phyloP scores from a whole-genome alignment of 805 yeast genomes.

The Nakazawaea laoshanensis region DNA sequence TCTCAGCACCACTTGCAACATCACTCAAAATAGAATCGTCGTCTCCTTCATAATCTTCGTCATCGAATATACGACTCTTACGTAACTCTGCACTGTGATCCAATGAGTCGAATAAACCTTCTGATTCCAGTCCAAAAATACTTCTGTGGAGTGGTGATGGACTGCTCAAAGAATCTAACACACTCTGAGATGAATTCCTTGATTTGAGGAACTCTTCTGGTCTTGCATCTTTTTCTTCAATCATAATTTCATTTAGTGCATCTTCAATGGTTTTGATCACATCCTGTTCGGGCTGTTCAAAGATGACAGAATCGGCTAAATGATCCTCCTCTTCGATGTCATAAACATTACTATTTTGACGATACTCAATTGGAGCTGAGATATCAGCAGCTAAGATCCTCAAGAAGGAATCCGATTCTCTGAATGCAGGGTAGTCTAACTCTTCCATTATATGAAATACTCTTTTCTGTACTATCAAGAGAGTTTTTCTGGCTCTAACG shows the following conservation, averaged over 20 bases:
- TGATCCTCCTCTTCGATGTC: background rate
- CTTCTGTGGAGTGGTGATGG: conserved; percentile 20
- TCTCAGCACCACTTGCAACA: conserved; percentile 16
- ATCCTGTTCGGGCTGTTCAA: conserved; percentile 29
- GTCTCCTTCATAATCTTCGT: too few relatives aligned
- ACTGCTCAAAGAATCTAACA: conserved; percentile 1
- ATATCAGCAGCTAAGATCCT: conserved; percentile 39
- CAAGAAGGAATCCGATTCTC: conserved; percentile 45
- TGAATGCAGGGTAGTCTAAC: conserved; percentile 51
- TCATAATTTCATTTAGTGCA: conserved; percentile 55
- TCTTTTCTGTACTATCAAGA: conserved; percentile 51
- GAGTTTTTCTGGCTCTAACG: conserved; percentile 44
- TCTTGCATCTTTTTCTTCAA: conserved; percentile 11
- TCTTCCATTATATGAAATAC: conserved; percentile 42
- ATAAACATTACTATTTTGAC: background rate
- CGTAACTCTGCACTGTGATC: conserved; percentile 13
- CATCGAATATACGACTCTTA: conserved; percentile 25
- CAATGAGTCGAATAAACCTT: conserved; percentile 24
- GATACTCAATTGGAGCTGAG: too few relatives aligned
- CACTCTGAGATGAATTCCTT: conserved; percentile 4
- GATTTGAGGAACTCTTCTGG: background rate
- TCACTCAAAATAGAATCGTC: too few relatives aligned
- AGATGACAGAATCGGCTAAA: conserved; percentile 11
- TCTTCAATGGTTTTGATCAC: conserved; percentile 58
- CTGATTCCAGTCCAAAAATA: conserved; percentile 25